phyloP scores from a whole-genome alignment of 2,329 filamentous ascomycete genomes.

The Arthrobotrys entomopaga region DNA sequence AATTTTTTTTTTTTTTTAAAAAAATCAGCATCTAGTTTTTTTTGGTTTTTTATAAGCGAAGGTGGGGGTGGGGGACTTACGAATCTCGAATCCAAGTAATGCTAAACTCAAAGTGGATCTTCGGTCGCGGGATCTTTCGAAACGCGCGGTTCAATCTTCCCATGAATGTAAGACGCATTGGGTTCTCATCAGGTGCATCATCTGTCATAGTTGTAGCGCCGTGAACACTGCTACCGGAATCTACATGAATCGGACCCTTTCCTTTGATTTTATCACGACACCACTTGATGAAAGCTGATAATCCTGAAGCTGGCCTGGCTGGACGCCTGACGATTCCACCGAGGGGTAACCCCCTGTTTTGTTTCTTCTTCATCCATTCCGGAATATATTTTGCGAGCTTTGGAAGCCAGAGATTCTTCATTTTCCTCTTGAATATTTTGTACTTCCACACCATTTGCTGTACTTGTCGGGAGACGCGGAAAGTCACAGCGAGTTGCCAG shows the following conservation, averaged over 20 bases:
- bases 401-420: conserved; percentile 27
- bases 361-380: conserved; percentile 17
- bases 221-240: conserved; percentile 1
- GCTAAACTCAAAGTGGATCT: conserved; percentile 28
- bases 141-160: not conserved
- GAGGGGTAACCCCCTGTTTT: conserved; percentile 8
- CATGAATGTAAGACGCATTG: not conserved
- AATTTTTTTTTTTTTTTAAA: too few relatives aligned
- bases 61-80: conserved; percentile 11
- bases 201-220: not conserved
- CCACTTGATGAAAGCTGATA: conserved; percentile 23
- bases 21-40: not conserved
- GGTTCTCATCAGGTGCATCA: not conserved
- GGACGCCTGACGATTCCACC: conserved; percentile 11
- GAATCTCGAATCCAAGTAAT: conserved; percentile 39
- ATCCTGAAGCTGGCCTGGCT: not conserved
- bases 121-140: conserved; percentile 18
- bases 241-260: conserved; percentile 8
- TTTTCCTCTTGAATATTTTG: conserved; percentile 18
- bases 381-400: conserved; percentile 32
- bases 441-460: conserved; percentile 22
- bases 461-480: conserved; percentile 21
- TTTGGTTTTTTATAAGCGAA: too few relatives aligned
- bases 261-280: conserved; percentile 12
- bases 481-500: conserved; percentile 61